Evolutionary conservation across 1,284 basidiomycete species (phyloP), one percentile per base, ranked within the genome.

Genomic region (Fomes fomentarius): DNA sequence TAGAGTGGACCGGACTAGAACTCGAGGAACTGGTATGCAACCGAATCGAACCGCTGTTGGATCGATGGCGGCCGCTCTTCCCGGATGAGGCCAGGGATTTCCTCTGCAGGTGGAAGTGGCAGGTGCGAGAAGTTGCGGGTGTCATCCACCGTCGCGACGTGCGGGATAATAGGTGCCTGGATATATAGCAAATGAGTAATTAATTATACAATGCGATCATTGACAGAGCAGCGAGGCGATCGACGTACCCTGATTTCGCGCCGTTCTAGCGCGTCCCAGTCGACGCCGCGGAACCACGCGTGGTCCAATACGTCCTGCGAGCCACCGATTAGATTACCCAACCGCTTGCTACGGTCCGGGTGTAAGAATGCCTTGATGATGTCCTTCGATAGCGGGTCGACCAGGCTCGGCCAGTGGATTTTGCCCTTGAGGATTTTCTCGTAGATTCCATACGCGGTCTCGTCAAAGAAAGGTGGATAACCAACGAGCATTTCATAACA

Each of bases 401-500:
- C 94, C 48, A 87, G 91, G 65, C 83, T 89, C 25, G 97, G 93
- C 87, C 95, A 98, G 61, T 94, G 87, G 33, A 98, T 87, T 63
- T 93, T 86, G n/a, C 93, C 93, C 41, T 86, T 90, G 46, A 99
- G 77, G 52, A 98, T 92, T 71, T 95, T 96, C 75, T 97, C 94
- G 67, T 99, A 91, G 65, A 99, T 89, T 58, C 96, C 96, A 69
- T 94, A 97, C 10, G 96, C 90, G 12, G 91, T 91, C 58, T 92
- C 89, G 64, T 97, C 94, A 72, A 96, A 98, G 79, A 97, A 98
- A 71, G 95, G 85, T 66, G 91, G 91, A 64, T 91, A 94, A 2
- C 92, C 93, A 47, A 96, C 89, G 60, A 98, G 90, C 91, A 98
- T 99, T 71, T 99, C 96, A 73, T 98, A 99, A 64, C 96, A 91